Conservation (phyloP, 768 basidiomycete species). For the Leccinum broughii region DNA sequence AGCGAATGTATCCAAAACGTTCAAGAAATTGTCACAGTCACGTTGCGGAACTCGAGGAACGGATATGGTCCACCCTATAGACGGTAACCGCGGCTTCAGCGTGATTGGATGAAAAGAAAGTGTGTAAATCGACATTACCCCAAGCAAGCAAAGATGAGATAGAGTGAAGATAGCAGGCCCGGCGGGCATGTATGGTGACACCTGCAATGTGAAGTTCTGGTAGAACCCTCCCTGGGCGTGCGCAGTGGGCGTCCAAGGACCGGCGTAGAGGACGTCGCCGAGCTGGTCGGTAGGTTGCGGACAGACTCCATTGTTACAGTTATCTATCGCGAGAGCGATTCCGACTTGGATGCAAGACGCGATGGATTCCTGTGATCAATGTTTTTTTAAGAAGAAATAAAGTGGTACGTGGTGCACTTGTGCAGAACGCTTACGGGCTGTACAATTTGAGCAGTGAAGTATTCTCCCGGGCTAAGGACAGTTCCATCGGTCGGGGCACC, state of each 20-base stretch:
- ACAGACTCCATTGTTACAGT: slow-evolving; percentile 24
- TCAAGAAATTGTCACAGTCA: slow-evolving; percentile 21
- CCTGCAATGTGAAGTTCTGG: slow-evolving; percentile 29
- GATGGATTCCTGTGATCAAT: slow-evolving; percentile 16
- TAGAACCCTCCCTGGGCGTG: slow-evolving; percentile 25
- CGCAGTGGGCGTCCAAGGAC: slow-evolving; percentile 26
- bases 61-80: background rate
- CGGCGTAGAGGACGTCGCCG: slow-evolving; percentile 30
- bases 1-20: background rate
- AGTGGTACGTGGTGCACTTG: background rate
- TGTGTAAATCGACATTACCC: background rate
- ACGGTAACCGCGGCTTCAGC: background rate
- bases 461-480: slow-evolving; percentile 16
- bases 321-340: slow-evolving; percentile 29
- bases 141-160: slow-evolving; percentile 25
- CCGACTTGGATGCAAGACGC: slow-evolving; percentile 27
- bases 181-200: background rate
- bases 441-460: slow-evolving; percentile 21
- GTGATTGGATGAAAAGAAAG: background rate
- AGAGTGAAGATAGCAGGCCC: slow-evolving; percentile 33
- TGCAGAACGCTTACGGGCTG: slow-evolving; percentile 20
- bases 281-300: slow-evolving; percentile 23
- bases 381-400: background rate
- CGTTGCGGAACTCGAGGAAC: slow-evolving; percentile 11
- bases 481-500: slow-evolving; percentile 24